phyloP scores from a whole-genome alignment of 768 basidiomycete genomes.

The Boletus coccyginus region DNA sequence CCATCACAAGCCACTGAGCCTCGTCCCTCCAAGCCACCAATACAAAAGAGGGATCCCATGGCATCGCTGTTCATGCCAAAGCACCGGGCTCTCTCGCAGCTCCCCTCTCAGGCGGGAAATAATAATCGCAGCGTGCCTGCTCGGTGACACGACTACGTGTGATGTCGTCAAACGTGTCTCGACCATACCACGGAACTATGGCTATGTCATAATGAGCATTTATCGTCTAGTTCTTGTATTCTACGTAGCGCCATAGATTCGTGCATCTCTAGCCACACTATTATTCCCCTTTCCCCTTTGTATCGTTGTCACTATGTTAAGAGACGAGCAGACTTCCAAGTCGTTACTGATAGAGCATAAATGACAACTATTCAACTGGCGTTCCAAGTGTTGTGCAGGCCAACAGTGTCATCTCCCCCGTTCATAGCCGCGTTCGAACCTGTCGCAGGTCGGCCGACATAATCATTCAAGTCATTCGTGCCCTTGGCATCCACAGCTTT shows the following conservation, averaged over 20 bases:
- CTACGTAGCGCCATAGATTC: slow-evolving; percentile 13
- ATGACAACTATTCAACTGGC: slow-evolving; percentile 23
- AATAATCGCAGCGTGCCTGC: slow-evolving; percentile 20
- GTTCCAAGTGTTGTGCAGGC: slow-evolving; percentile 74
- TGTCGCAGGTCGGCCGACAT: slow-evolving; percentile 20
- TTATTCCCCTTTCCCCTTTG: neutral
- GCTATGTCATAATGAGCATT: slow-evolving; percentile 4
- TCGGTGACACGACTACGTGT: slow-evolving; percentile 13
- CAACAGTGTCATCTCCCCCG: slow-evolving; percentile 73
- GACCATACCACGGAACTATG: neutral
- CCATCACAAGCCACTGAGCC: slow-evolving; percentile 24
- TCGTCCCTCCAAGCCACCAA: slow-evolving; percentile 36
- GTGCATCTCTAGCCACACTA: slow-evolving; percentile 5
- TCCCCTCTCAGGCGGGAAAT: slow-evolving; percentile 35
- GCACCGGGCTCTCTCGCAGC: slow-evolving; percentile 61
- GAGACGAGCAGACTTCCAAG: neutral
- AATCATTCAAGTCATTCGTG: slow-evolving; percentile 18
- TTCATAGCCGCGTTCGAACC: slow-evolving; percentile 47
- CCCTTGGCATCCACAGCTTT: slow-evolving; percentile 37
- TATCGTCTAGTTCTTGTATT: slow-evolving; percentile 11
- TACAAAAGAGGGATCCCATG: slow-evolving; percentile 63
- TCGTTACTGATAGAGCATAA: slow-evolving; percentile 2
- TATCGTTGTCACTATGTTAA: slow-evolving; percentile 9
- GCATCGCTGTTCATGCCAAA: slow-evolving; percentile 68
- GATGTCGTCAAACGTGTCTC: neutral